Evolutionary conservation across 164 flowering plant genomes (phyloP).

Genomic region (Vitis amurensis): DNA sequence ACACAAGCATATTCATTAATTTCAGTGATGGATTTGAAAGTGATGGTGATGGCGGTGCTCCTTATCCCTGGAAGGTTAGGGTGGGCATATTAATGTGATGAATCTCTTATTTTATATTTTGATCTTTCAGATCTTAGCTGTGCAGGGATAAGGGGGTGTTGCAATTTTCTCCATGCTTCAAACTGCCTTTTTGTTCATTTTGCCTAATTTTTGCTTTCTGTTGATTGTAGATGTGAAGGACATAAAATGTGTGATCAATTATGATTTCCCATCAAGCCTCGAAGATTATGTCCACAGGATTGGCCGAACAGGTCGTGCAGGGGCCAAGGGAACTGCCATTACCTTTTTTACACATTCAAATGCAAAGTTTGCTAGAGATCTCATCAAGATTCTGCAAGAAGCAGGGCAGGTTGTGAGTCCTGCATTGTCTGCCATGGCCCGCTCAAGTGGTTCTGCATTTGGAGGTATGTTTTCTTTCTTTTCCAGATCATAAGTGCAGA

Average conservation of each 20-base stretch:
- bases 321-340: slow-evolving; percentile 85
- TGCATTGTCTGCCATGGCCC: slow-evolving; percentile 57
- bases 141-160: slow-evolving; percentile 91
- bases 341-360: slow-evolving; percentile 85
- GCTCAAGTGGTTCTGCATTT: slow-evolving; percentile 41
- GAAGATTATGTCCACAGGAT: slow-evolving; percentile 99
- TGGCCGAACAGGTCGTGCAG: slow-evolving; percentile 99
- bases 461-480: slow-evolving; percentile 39
- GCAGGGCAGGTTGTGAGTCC: slow-evolving; percentile 81
- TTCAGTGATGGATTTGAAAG: slow-evolving; percentile 24
- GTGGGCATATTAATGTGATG: slow-evolving; percentile 81
- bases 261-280: slow-evolving; percentile 88
- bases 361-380: slow-evolving; percentile 77
- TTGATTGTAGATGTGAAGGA: slow-evolving; percentile 93
- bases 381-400: slow-evolving; percentile 80
- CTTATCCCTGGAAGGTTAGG: slow-evolving; percentile 96
- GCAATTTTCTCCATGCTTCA: slow-evolving; percentile 16
- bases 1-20: slow-evolving; percentile 36
- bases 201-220: slow-evolving; percentile 8
- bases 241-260: slow-evolving; percentile 95
- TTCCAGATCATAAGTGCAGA: too few relatives aligned
- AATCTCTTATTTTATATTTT: slow-evolving; percentile 60
- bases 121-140: slow-evolving; percentile 46
- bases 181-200: neutral
- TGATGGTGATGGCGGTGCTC: slow-evolving; percentile 60